Evolutionary conservation across 768 basidiomycete species (phyloP).

Genomic region (Kwoniella europaea): DNA sequence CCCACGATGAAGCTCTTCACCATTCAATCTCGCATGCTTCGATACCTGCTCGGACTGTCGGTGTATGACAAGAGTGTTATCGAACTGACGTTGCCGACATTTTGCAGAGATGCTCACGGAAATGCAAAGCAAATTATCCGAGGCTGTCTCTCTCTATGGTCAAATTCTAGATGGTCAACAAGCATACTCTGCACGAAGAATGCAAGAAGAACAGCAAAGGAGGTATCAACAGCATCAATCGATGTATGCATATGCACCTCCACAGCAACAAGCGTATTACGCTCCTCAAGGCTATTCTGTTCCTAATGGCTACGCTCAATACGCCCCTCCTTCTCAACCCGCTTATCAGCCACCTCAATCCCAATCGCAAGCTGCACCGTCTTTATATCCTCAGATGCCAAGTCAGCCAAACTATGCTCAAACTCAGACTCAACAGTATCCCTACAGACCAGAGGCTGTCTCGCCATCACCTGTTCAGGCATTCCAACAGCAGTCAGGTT

Average conservation of each 20-base stretch:
- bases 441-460: conserved; percentile 17
- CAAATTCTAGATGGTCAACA: conserved; percentile 82
- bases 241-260: conserved; percentile 38
- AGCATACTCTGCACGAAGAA: conserved; percentile 44
- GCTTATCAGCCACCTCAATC: conserved; percentile 32
- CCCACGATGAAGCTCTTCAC: too few species aligned
- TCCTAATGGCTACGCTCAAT: conserved; percentile 7
- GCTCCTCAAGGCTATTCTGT: conserved; percentile 10
- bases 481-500: conserved; percentile 27
- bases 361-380: conserved; percentile 25
- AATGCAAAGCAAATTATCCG: conserved; percentile 91
- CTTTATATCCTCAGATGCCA: conserved; percentile 50
- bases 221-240: conserved; percentile 45
- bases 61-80: too few species aligned
- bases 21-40: too few species aligned
- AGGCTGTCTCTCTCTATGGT: conserved; percentile 91
- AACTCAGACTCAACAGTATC: conserved; percentile 36
- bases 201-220: conserved; percentile 48
- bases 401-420: conserved; percentile 33
- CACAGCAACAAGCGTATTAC: conserved; percentile 9
- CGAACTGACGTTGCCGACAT: too few species aligned
- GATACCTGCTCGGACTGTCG: too few species aligned
- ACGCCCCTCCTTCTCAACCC: conserved; percentile 10
- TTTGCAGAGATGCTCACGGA: conserved; percentile 79
- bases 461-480: neutral